Base-by-base conservation (phyloP, 306 rosid genomes). In the Begonia loranthoides region DNA sequence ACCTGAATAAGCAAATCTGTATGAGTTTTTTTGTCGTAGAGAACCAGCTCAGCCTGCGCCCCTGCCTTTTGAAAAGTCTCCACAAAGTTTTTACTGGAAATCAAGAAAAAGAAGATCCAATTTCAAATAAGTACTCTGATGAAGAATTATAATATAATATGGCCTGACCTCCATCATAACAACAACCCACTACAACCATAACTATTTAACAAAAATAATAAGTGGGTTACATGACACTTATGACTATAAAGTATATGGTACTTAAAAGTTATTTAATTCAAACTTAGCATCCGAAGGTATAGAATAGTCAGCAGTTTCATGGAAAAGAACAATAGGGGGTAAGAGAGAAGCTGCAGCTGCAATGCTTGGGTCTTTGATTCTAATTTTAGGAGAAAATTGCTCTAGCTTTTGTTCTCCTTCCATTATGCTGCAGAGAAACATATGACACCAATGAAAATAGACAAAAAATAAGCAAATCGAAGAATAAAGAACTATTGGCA, bases 1-100 rank as follows among this genome's bases (percentile, higher is more conserved):
- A 83, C 99, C 67, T 92, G 94, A 52, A 92, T 75, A 73, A 92
- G 86, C 79, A 92, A 67, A 77, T 92, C 99, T 56, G 99, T 92
- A 73, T 92, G 99, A 24, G 78, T 83, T 76, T 92, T 86, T 24
- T 94, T 96, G 15, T 80, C 78, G 15, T 69, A 92, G 13, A 87
- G 73, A 69, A 83, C 58, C 15, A 92, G 64, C 63, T 77, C 76
- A 57, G 78, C 79, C 73, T 50, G 76, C 44, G 71, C 94, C 15
- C 99, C 99, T 44, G 58, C 78, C 59, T 55, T 74, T 50, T 65
- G 70, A 49, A 87, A 84, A 66, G 79, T 68, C 50, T 81, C 71
- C 51, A 41, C 77, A 59, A 87, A 92, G 51, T 47, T 59, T 66
- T 71, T 64, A 75, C 99, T 92, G 89, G 76, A 68, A 58, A 66